A percentile compares a stretch with the other conserved stretches of the same genome.
Conservation (phyloP, 306 rosid species). For the Rosa chinensis region DNA sequence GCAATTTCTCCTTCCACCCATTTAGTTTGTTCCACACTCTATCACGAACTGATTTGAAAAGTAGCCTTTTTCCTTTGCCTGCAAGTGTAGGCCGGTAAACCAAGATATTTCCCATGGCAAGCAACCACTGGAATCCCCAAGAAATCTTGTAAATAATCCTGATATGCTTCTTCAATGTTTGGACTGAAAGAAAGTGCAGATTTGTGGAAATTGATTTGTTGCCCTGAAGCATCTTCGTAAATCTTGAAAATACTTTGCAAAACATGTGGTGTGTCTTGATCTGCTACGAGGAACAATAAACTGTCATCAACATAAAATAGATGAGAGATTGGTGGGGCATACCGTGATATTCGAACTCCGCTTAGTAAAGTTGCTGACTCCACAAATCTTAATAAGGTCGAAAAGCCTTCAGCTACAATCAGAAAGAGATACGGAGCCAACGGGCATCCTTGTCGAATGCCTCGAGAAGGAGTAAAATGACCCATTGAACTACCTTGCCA, state of each 20-base stretch:
- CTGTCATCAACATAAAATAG: not conserved
- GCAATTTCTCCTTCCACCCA: not conserved
- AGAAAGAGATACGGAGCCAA: too few species aligned
- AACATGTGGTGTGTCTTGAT: not conserved
- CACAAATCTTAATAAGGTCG: too few species aligned
- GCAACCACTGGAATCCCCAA: not conserved
- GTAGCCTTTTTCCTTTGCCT: not conserved
- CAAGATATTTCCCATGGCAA: not conserved
- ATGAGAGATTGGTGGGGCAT: not conserved
- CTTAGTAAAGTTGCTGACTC: too few species aligned
- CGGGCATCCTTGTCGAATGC: too few species aligned
- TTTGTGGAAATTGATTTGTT: not conserved
- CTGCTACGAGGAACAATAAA: not conserved
- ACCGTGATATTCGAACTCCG: too few species aligned
- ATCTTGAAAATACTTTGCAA: not conserved
- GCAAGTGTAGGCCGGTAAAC: not conserved
- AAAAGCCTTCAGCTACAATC: too few species aligned
- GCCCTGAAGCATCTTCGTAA: not conserved
- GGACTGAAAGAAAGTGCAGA: not conserved
- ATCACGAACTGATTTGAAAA: not conserved
- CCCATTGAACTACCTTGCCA: too few species aligned
- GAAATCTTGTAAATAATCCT: too few species aligned
- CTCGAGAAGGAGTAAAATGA: too few species aligned
- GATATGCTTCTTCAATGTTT: too few species aligned
- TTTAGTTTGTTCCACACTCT: not conserved